Conservation (phyloP, 2,329 filamentous ascomycete genomes). For the Claviceps maximensis region DNA sequence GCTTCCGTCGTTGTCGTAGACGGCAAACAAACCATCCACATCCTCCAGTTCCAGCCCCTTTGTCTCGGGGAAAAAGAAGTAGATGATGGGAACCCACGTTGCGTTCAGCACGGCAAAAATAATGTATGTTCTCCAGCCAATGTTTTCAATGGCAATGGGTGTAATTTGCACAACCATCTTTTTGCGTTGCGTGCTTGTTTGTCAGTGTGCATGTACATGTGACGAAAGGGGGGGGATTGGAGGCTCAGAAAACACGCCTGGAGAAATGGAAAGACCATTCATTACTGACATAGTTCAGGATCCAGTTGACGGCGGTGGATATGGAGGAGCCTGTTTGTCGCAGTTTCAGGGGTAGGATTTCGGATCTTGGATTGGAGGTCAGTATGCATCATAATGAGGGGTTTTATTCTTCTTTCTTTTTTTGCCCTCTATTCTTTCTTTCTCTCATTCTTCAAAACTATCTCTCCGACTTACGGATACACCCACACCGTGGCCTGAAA, state of each 20-base stretch:
- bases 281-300: slow-evolving; percentile 21
- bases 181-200: too few species aligned
- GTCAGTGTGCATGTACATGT: background rate
- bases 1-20: background rate
- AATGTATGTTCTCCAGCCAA: slow-evolving; percentile 16
- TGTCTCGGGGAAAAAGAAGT: slow-evolving; percentile 18
- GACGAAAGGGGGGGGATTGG: background rate
- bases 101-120: slow-evolving; percentile 18
- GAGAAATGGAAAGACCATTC: background rate
- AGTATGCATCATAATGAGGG: too few species aligned
- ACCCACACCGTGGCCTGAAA: slow-evolving; percentile 23
- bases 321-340: slow-evolving; percentile 20
- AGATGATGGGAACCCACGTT: slow-evolving; percentile 16
- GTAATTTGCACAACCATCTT: slow-evolving; percentile 9
- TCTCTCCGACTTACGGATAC: slow-evolving; percentile 11
- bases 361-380: slow-evolving; percentile 12
- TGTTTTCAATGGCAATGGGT: slow-evolving; percentile 11
- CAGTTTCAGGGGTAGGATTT: slow-evolving; percentile 19
- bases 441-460: background rate
- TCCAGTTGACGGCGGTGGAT: slow-evolving; percentile 21
- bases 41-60: slow-evolving; percentile 28
- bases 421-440: background rate
- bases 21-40: slow-evolving; percentile 20
- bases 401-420: background rate
- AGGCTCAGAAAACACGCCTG: too few species aligned